Conservation (phyloP, 257 asterid species). For the Solanum chiquidenum region DNA sequence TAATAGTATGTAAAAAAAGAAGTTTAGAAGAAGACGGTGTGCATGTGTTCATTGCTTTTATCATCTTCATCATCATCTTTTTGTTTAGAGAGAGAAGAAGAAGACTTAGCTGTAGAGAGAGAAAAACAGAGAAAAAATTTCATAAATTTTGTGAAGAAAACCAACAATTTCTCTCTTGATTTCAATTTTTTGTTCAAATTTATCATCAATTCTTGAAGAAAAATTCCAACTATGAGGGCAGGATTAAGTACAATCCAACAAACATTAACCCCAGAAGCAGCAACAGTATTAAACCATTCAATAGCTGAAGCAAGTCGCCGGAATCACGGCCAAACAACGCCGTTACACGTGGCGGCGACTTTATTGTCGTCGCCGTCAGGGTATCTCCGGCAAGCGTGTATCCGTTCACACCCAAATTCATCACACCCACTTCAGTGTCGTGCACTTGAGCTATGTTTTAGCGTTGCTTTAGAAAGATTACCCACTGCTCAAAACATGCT, state of each 20-base stretch:
- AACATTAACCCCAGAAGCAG: conserved; percentile 83
- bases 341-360: conserved; percentile 94
- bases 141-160: conserved; percentile 15
- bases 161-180: neutral
- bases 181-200: neutral
- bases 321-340: conserved; percentile 91
- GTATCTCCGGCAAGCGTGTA: conserved; percentile 70
- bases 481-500: conserved; percentile 51
- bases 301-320: conserved; percentile 77
- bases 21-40: conserved; percentile 17
- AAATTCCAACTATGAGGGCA: conserved; percentile 57
- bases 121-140: neutral
- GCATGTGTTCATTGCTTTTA: conserved; percentile 10
- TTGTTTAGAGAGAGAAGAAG: conserved; percentile 12
- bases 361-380: conserved; percentile 75
- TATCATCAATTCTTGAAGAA: neutral
- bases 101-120: neutral
- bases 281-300: conserved; percentile 63
- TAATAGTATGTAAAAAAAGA: conserved; percentile 11
- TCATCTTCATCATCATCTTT: conserved; percentile 17
- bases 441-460: conserved; percentile 82
- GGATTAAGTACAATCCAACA: conserved; percentile 80
- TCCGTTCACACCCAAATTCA: conserved; percentile 86
- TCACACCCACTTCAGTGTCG: conserved; percentile 96
- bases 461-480: conserved; percentile 79